phyloP scores from a whole-genome alignment of 352 stramenopile species.

The Elongisporangium undulatum region DNA sequence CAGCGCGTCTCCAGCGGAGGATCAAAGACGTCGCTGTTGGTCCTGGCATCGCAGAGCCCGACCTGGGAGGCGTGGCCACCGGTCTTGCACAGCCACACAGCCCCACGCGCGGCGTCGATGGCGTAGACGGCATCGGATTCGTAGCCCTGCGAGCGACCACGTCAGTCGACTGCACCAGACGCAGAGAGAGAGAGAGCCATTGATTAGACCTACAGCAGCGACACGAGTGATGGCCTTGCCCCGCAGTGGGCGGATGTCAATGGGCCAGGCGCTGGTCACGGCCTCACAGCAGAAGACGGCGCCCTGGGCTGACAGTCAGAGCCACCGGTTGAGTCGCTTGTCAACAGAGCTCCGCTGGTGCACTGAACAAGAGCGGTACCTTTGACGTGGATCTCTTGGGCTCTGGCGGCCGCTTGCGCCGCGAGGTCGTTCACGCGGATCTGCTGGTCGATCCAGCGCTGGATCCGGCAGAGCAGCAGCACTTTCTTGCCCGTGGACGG shows the following conservation, averaged over 20 bases:
- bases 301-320: conserved; percentile 33
- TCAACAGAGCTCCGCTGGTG: not conserved
- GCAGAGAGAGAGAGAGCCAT: conserved; percentile 1
- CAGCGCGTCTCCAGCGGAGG: conserved; percentile 51
- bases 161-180: conserved; percentile 4
- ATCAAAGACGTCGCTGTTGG: conserved; percentile 38
- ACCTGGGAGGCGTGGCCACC: conserved; percentile 60
- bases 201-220: conserved; percentile 41
- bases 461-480: conserved; percentile 62
- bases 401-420: conserved; percentile 42
- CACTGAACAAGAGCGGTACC: conserved; percentile 8
- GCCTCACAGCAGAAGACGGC: conserved; percentile 68
- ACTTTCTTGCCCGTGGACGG: conserved; percentile 77
- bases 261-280: conserved; percentile 21
- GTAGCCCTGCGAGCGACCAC: conserved; percentile 25
- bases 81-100: conserved; percentile 73
- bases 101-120: conserved; percentile 43
- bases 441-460: conserved; percentile 73
- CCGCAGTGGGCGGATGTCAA: conserved; percentile 57
- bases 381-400: conserved; percentile 51
- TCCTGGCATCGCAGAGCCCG: conserved; percentile 43
- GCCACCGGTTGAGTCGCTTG: not conserved
- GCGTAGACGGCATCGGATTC: conserved; percentile 74
- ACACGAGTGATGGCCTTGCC: conserved; percentile 59
- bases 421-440: conserved; percentile 55